Percentiles rank a stretch among this genome's conserved stretches.
phyloP scores from a whole-genome alignment of 1,139 yeast species.

The Suzukiozyma palmioleophila region DNA sequence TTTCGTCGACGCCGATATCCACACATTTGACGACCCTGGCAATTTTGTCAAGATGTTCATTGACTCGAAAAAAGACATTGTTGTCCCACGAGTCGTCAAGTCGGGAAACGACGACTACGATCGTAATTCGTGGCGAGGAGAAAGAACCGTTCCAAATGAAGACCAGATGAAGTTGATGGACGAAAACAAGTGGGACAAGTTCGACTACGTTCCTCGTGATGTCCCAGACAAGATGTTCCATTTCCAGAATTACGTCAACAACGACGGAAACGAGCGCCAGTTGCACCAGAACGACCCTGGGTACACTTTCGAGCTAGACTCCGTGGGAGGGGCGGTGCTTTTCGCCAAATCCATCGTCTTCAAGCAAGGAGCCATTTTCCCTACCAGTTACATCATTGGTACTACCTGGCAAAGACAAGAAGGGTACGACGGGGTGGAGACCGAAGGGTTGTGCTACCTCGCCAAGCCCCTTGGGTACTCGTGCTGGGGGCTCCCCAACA shows the following conservation, averaged over 20 bases:
- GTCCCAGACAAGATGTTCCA: slow-evolving; percentile 24
- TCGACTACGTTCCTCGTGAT: slow-evolving; percentile 34
- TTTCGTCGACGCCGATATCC: slow-evolving; percentile 44
- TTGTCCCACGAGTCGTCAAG: slow-evolving; percentile 31
- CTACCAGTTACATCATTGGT: slow-evolving; percentile 41
- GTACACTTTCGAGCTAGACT: slow-evolving; percentile 29
- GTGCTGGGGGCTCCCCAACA: slow-evolving; percentile 42
- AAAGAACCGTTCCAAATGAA: slow-evolving; percentile 27
- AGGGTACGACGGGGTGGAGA: slow-evolving; percentile 49
- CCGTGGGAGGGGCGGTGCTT: slow-evolving; percentile 47
- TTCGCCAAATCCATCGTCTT: slow-evolving; percentile 35
- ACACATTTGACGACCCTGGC: slow-evolving; percentile 19
- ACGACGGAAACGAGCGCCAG: slow-evolving; percentile 14
- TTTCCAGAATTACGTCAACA: slow-evolving; percentile 20
- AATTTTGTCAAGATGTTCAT: slow-evolving; percentile 23
- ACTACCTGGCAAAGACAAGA: slow-evolving; percentile 41
- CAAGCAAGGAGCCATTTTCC: slow-evolving; percentile 41
- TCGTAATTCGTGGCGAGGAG: slow-evolving; percentile 43
- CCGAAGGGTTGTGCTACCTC: slow-evolving; percentile 45
- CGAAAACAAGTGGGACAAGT: slow-evolving; percentile 23
- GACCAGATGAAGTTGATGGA: slow-evolving; percentile 28
- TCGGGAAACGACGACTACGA: slow-evolving; percentile 29
- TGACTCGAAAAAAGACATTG: slow-evolving; percentile 30
- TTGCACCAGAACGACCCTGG: slow-evolving; percentile 11
- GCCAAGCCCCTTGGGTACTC: slow-evolving; percentile 38